Percentiles rank a stretch among this genome's conserved stretches.
These are phyloP conservation scores for Hyphodiscus hymeniophilus DNA, from an alignment of 495 filamentous ascomycete species.

Conservation along the genomic window DNA sequence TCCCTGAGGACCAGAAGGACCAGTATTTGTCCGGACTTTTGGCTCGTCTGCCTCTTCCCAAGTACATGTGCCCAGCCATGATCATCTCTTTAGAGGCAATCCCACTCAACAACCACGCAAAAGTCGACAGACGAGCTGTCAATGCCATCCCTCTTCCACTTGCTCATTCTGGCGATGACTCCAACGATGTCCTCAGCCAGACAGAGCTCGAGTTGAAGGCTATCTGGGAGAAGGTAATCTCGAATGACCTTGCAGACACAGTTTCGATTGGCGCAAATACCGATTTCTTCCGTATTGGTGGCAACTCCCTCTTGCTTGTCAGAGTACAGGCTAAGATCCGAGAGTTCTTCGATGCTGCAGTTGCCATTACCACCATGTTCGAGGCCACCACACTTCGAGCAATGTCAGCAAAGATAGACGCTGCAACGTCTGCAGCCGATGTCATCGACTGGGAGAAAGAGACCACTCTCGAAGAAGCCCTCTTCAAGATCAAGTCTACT, in stretches of 20 bases:
- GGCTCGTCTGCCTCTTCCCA: slow-evolving; percentile 6
- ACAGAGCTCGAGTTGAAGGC: slow-evolving; percentile 18
- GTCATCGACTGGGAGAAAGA: slow-evolving; percentile 8
- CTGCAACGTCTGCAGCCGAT: too few relatives aligned
- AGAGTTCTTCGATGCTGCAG: not conserved
- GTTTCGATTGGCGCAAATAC: slow-evolving; percentile 6
- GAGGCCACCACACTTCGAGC: not conserved
- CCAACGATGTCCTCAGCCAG: slow-evolving; percentile 2
- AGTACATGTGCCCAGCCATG: slow-evolving; percentile 26
- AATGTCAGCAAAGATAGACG: slow-evolving; percentile 4
- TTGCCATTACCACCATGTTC: slow-evolving; percentile 8
- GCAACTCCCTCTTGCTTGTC: slow-evolving; percentile 29
- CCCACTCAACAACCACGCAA: slow-evolving; percentile 32
- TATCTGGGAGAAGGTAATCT: slow-evolving; percentile 26
- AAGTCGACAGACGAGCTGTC: slow-evolving; percentile 29
- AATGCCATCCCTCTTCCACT: not conserved
- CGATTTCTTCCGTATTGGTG: slow-evolving; percentile 34
- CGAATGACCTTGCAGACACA: not conserved
- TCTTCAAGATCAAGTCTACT: not conserved
- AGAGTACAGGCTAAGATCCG: slow-evolving; percentile 17
- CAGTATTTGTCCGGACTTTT: not conserved
- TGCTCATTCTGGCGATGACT: not conserved
- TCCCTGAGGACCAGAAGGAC: not conserved
- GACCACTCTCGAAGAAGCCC: not conserved
- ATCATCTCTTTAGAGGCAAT: slow-evolving; percentile 30